Conservation (phyloP, 2,329 filamentous ascomycete genomes). For the Diplodia intermedia region DNA sequence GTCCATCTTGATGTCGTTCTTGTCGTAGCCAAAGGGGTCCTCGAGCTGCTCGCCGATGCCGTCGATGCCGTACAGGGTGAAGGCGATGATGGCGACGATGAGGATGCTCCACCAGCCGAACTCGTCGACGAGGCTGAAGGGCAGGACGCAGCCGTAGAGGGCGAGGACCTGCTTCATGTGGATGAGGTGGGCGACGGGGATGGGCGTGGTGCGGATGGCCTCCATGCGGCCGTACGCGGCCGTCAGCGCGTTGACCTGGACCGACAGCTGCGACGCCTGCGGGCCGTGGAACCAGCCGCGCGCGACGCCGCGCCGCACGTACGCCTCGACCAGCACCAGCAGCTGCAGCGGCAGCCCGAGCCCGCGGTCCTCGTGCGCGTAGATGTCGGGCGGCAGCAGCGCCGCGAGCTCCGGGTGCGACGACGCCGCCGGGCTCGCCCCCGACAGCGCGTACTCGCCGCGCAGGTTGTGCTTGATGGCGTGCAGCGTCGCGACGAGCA, state of each 20-base stretch:
- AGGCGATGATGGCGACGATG: conserved; percentile 65
- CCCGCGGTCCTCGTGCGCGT: conserved; percentile 62
- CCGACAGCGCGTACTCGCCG: conserved; percentile 61
- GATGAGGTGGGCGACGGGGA: conserved; percentile 70
- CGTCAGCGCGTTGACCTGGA: conserved; percentile 63
- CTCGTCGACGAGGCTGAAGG: conserved; percentile 68
- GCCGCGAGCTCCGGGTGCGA: conserved; percentile 43
- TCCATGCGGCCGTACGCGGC: conserved; percentile 69
- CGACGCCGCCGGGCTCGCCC: conserved; percentile 18
- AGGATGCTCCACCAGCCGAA: conserved; percentile 69
- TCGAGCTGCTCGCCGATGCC: conserved; percentile 69
- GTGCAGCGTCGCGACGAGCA: conserved; percentile 67
- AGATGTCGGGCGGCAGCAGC: conserved; percentile 43
- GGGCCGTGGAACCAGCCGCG: conserved; percentile 67
- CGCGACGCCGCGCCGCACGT: conserved; percentile 63
- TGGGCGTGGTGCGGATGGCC: conserved; percentile 68
- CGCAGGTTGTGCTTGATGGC: conserved; percentile 70
- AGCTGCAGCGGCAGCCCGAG: conserved; percentile 67
- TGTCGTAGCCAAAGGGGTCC: conserved; percentile 70
- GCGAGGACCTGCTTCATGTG: conserved; percentile 70
- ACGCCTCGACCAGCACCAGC: conserved; percentile 65
- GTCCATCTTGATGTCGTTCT: conserved; percentile 73
- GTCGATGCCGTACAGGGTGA: conserved; percentile 70
- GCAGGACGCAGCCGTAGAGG: conserved; percentile 65
- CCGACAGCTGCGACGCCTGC: conserved; percentile 64